phyloP scores from a whole-genome alignment of 768 basidiomycete genomes.

The Panus rudis region DNA sequence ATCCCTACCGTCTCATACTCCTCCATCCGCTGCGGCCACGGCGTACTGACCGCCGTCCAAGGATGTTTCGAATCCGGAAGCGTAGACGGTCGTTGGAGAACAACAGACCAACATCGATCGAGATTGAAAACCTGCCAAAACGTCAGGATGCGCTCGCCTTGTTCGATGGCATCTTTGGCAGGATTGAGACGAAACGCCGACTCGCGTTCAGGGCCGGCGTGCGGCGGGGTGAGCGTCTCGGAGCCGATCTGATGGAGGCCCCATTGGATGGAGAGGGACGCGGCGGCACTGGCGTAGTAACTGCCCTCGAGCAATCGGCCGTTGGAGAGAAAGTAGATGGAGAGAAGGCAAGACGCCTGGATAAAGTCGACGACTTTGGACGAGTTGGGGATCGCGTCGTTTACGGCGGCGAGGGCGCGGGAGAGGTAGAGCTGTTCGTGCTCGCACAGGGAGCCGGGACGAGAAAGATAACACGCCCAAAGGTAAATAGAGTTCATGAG shows the following conservation, averaged over 20 bases:
- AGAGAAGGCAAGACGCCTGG: conserved; percentile 68
- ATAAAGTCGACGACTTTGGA: conserved; percentile 62
- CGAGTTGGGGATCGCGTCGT: conserved; percentile 51
- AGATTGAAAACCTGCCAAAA: conserved; percentile 84
- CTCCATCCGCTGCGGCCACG: conserved; percentile 70
- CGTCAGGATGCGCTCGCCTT: conserved; percentile 64
- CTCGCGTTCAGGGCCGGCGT: conserved; percentile 25
- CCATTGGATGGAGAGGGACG: conserved; percentile 65
- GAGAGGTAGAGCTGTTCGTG: conserved; percentile 70
- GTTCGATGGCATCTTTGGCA: conserved; percentile 49
- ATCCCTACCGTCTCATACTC: conserved; percentile 63
- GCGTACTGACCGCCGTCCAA: conserved; percentile 55
- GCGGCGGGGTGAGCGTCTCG: conserved; percentile 7
- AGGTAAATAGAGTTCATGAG: conserved; percentile 78
- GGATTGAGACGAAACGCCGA: conserved; percentile 47
- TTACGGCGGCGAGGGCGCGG: conserved; percentile 54
- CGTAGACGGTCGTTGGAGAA: conserved; percentile 57
- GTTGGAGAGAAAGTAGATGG: conserved; percentile 70
- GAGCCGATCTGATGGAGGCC: conserved; percentile 48
- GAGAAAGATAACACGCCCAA: conserved; percentile 77
- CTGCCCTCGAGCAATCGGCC: conserved; percentile 74
- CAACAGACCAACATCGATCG: conserved; percentile 77
- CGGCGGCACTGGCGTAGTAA: conserved; percentile 70
- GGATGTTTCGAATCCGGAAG: conserved; percentile 58
- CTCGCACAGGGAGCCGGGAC: conserved; percentile 59